Conservation (phyloP, 2,329 filamentous ascomycete species). For the Aureobasidium mangrovei region DNA sequence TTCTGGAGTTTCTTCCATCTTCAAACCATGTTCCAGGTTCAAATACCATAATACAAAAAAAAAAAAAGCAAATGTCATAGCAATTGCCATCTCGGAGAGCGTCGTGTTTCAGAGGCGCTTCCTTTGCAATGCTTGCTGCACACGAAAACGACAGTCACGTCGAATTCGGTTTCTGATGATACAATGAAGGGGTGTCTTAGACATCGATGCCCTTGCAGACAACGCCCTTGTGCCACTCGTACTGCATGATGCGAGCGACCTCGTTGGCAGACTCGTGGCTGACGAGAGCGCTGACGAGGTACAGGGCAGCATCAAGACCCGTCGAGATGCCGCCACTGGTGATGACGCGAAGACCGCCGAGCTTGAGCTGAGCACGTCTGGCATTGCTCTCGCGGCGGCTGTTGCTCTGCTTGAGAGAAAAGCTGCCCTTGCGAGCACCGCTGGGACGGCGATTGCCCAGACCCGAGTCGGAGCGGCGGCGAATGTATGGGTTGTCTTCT, state of each 20-base stretch:
- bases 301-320: constrained; percentile 75
- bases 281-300: constrained; percentile 75
- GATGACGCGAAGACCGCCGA: constrained; percentile 62
- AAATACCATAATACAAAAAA: constrained; percentile 2
- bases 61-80: constrained; percentile 3
- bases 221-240: constrained; percentile 77
- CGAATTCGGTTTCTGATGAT: neutral
- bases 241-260: constrained; percentile 66
- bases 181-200: constrained; percentile 34
- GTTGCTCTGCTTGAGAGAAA: constrained; percentile 69
- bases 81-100: neutral
- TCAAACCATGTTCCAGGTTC: constrained; percentile 9
- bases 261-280: constrained; percentile 68
- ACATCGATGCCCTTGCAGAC: constrained; percentile 81
- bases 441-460: constrained; percentile 34
- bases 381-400: constrained; percentile 70
- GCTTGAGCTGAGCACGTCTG: constrained; percentile 65
- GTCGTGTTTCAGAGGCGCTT: constrained; percentile 9
- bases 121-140: constrained; percentile 5
- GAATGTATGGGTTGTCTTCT: constrained; percentile 74
- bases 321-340: constrained; percentile 71
- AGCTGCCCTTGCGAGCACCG: constrained; percentile 63
- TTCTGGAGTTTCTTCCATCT: constrained; percentile 13
- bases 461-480: constrained; percentile 25
- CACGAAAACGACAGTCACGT: constrained; percentile 5